A percentile compares a stretch with the other conserved stretches of the same genome.
phyloP scores from a whole-genome alignment of 495 filamentous ascomycete genomes.

The Viridothelium virens region DNA sequence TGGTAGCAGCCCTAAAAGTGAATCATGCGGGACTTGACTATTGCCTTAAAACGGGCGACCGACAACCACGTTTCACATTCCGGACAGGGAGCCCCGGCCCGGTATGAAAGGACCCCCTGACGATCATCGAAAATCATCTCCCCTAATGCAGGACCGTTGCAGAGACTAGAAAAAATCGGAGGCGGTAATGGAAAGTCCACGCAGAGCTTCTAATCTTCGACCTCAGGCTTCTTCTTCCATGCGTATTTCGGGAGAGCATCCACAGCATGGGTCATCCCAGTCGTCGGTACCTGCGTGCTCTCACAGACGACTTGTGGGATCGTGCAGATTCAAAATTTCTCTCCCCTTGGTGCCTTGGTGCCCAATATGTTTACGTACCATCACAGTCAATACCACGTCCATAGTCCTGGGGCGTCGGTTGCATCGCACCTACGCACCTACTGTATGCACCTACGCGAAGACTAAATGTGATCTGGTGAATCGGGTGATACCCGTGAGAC shows the following conservation, averaged over 20 bases:
- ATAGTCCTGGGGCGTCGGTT: constrained; percentile 1
- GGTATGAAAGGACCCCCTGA: constrained; percentile 7
- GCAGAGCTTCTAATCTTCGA: background rate
- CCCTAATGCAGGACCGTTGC: constrained; percentile 11
- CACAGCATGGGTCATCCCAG: background rate
- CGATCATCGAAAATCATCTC: constrained; percentile 1
- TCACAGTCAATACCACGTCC: background rate
- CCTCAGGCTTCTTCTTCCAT: background rate
- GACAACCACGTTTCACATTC: constrained; percentile 1
- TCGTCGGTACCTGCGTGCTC: background rate
- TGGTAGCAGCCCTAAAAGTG: background rate
- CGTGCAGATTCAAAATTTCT: background rate
- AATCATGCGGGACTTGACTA: background rate
- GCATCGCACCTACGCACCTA: background rate
- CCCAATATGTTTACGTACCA: background rate
- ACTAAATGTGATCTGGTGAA: background rate
- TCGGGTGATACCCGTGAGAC: background rate
- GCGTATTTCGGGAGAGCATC: background rate
- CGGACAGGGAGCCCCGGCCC: background rate
- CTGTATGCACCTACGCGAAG: background rate
- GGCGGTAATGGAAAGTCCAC: background rate
- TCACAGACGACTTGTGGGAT: background rate
- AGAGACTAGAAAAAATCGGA: constrained; percentile 7
- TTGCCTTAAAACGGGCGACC: background rate
- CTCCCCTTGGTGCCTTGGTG: background rate